Evolutionary conservation across 1,139 yeast genomes (phyloP).

Genomic region (Scheffersomyces parashehatae): DNA sequence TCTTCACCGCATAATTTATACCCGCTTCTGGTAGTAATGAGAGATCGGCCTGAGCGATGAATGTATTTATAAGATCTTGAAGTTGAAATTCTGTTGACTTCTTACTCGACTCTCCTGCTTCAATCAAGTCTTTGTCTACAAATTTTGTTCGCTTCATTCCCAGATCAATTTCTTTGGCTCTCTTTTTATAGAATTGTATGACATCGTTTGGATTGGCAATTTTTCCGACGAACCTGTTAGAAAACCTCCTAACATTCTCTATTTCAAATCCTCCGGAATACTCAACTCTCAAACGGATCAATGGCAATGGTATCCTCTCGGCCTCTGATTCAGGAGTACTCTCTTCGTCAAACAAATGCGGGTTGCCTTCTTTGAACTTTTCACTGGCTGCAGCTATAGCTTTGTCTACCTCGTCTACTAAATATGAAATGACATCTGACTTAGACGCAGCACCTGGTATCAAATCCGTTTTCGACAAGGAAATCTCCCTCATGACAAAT

Average conservation of each 20-base stretch:
- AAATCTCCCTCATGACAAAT: slow-evolving; percentile 69
- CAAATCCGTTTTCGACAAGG: slow-evolving; percentile 52
- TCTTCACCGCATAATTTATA: slow-evolving; percentile 69
- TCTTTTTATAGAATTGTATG: slow-evolving; percentile 63
- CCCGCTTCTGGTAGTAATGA: slow-evolving; percentile 77
- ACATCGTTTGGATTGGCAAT: slow-evolving; percentile 92
- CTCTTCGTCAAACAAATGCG: slow-evolving; percentile 22
- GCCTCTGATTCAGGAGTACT: slow-evolving; percentile 15
- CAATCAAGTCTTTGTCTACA: slow-evolving; percentile 22
- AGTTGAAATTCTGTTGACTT: slow-evolving; percentile 48
- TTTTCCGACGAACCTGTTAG: slow-evolving; percentile 84
- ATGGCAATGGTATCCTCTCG: slow-evolving; percentile 60
- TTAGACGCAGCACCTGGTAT: slow-evolving; percentile 66
- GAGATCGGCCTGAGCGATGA: slow-evolving; percentile 62
- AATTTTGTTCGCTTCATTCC: slow-evolving; percentile 19
- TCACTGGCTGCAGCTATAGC: slow-evolving; percentile 61
- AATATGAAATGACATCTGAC: slow-evolving; percentile 59
- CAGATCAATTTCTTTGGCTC: slow-evolving; percentile 18
- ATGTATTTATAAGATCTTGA: slow-evolving; percentile 60
- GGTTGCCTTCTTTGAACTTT: slow-evolving; percentile 47
- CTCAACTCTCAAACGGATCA: slow-evolving; percentile 80
- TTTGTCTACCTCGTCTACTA: slow-evolving; percentile 63
- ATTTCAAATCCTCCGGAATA: slow-evolving; percentile 89
- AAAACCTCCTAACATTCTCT: slow-evolving; percentile 86
- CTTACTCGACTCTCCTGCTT: slow-evolving; percentile 17